Evolutionary conservation across 1,284 basidiomycete species (phyloP), one percentile per base, ranked within the genome.

Genomic region (Ustilago curta): DNA sequence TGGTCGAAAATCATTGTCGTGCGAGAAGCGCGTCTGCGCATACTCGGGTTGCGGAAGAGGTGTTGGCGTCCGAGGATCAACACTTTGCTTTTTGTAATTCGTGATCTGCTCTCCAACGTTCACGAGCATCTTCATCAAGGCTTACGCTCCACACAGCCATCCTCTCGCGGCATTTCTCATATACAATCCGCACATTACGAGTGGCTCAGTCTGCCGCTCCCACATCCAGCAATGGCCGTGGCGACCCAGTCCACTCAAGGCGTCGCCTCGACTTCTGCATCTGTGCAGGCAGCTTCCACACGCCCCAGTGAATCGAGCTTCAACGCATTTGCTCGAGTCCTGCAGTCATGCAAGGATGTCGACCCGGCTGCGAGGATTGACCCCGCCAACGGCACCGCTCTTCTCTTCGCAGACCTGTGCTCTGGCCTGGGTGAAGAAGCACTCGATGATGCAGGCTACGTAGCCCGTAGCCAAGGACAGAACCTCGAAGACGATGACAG

Each of bases 331-430:
- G 79, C 79, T 31, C 60, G 77, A 19, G 73, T 78, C n/a, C 63
- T 76, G 23, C 67, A 75, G 27, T 65, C 68, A 8, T 77, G 70
- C 39, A 70, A 73, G 23, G 62, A 70, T 23, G 54, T 79, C n/a
- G 75, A 75, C 4, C 39, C 72, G 5, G 77, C 58, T 0, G 59
- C 58, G 5, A 72, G 75, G 43, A 69, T 80, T 27, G 75, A 80
- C 35, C 49, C 68, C 0, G 70, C 74, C 21, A 49, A 67, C 16
- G 80, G 80, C 25, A 76, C 77, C 1, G 80, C 80, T 8, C 60
- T 80, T 1, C 58, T 79, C 3, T 82, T 80, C 52, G 80, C 80
- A 21, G 77, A 82, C 25, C 55, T 69, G 11, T 82, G 80, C 58
- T 70, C 71, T 7, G 57, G 65, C 5, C 54, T 59, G 4, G 75